Conservation (phyloP, 768 basidiomycete genomes). For the Austroboletus eburneus region DNA sequence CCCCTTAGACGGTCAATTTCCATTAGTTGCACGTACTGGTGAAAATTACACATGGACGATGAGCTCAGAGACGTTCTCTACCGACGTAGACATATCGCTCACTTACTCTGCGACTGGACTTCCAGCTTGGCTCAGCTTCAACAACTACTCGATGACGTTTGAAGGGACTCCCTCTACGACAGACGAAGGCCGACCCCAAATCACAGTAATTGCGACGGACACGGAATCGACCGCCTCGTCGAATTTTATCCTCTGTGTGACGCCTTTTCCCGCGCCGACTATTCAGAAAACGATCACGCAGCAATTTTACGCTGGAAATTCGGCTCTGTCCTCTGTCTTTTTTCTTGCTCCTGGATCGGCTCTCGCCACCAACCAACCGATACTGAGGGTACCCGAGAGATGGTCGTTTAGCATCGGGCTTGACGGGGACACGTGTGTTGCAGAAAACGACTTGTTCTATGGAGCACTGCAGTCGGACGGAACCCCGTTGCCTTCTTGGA, state of each 20-base stretch:
- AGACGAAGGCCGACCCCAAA: constrained; percentile 59
- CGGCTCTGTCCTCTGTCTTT: constrained; percentile 74
- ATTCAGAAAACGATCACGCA: constrained; percentile 49
- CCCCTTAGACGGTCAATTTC: constrained; percentile 69
- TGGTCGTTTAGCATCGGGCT: constrained; percentile 95
- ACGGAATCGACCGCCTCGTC: constrained; percentile 48
- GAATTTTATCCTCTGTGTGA: constrained; percentile 53
- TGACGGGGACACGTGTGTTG: constrained; percentile 54
- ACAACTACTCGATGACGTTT: constrained; percentile 56
- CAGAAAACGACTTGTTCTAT: constrained; percentile 53
- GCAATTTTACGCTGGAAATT: constrained; percentile 59
- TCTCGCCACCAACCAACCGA: constrained; percentile 45
- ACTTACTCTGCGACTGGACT: constrained; percentile 53
- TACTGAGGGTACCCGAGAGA: constrained; percentile 66
- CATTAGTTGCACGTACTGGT: constrained; percentile 68
- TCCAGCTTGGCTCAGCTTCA: constrained; percentile 77
- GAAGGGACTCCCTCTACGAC: constrained; percentile 58
- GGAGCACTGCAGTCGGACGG: constrained; percentile 61
- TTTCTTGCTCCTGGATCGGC: constrained; percentile 58
- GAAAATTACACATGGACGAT: constrained; percentile 68
- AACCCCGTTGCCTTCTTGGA: constrained; percentile 70
- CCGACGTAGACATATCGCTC: constrained; percentile 39
- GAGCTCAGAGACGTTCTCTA: constrained; percentile 60
- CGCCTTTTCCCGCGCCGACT: constrained; percentile 48
- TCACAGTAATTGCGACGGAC: constrained; percentile 65